A percentile compares a stretch with the other conserved stretches of the same genome.
These are phyloP conservation scores for Carex littledalei DNA, from an alignment of 176 grass and related monocot genomes.

Conservation along the genomic window DNA sequence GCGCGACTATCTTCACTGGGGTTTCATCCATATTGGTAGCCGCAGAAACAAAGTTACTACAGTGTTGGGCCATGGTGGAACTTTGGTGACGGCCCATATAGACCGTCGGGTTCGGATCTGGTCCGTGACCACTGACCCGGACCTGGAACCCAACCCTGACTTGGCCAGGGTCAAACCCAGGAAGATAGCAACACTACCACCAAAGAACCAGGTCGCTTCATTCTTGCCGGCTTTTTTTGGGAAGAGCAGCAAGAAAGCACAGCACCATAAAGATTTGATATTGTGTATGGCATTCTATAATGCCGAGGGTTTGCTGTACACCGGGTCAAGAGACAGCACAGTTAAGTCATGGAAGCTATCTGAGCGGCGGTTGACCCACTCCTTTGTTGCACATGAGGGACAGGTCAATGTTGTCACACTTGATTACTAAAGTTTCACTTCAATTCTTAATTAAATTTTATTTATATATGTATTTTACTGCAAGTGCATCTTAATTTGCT, in stretches of 20 bases:
- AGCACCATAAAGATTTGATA: slow-evolving; percentile 63
- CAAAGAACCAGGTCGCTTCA: slow-evolving; percentile 14
- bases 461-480: not conserved
- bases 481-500: not conserved
- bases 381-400: slow-evolving; percentile 76
- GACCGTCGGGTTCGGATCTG: slow-evolving; percentile 62
- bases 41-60: slow-evolving; percentile 36
- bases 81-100: slow-evolving; percentile 62
- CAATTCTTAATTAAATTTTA: not conserved
- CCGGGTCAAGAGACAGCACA: slow-evolving; percentile 53
- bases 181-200: slow-evolving; percentile 58
- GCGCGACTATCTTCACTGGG: slow-evolving; percentile 57
- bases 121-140: slow-evolving; percentile 44
- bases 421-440: not conserved
- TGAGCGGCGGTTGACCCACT: slow-evolving; percentile 50
- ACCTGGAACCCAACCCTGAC: slow-evolving; percentile 26
- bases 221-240: slow-evolving; percentile 13
- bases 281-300: slow-evolving; percentile 57
- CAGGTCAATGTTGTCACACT: slow-evolving; percentile 21
- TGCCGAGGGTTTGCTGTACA: slow-evolving; percentile 63
- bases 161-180: slow-evolving; percentile 38
- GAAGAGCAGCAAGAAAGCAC: slow-evolving; percentile 2
- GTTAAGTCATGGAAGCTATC: slow-evolving; percentile 75
- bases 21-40: slow-evolving; percentile 52
- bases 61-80: slow-evolving; percentile 39